These are phyloP conservation scores for Hypsizygus marmoreus DNA, from an alignment of 768 basidiomycete species.

Conservation along the genomic window DNA sequence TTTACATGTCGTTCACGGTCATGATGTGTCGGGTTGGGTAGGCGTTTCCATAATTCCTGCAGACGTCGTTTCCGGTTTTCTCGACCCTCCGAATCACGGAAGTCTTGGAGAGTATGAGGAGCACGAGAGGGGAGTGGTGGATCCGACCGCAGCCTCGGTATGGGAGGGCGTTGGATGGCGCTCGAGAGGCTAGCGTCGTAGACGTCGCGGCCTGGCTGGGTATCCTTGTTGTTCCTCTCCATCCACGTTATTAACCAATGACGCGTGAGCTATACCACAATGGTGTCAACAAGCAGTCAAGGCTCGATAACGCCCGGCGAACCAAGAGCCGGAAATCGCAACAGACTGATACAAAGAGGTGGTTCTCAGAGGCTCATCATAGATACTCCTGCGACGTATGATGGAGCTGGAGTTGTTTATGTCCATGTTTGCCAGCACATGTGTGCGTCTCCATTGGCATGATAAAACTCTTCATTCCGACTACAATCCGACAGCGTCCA, in stretches of 20 bases:
- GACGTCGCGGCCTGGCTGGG: constrained; percentile 47
- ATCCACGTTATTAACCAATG: constrained; percentile 17
- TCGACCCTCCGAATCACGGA: constrained; percentile 62
- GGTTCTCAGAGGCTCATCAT: constrained; percentile 40
- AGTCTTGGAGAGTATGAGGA: constrained; percentile 61
- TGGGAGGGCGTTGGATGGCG: constrained; percentile 53
- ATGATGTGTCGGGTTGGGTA: constrained; percentile 35
- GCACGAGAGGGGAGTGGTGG: constrained; percentile 38
- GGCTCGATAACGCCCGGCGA: constrained; percentile 14
- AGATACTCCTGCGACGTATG: constrained; percentile 13
- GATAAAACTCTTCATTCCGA: background rate
- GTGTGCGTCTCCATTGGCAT: background rate
- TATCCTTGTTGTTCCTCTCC: constrained; percentile 19
- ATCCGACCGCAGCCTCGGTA: constrained; percentile 64
- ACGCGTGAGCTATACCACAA: constrained; percentile 9
- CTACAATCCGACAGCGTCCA: background rate
- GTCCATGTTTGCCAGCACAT: constrained; percentile 10
- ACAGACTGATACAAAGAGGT: constrained; percentile 33
- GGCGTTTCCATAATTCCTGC: constrained; percentile 62
- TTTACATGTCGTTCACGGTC: constrained; percentile 10
- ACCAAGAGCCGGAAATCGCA: constrained; percentile 13
- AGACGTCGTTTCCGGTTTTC: constrained; percentile 62
- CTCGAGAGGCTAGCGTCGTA: constrained; percentile 56
- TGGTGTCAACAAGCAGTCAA: constrained; percentile 10
- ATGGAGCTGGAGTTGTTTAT: constrained; percentile 20